Evolutionary conservation across 2,329 filamentous ascomycete genomes (phyloP).

Genomic region (Grosmannia serpens): DNA sequence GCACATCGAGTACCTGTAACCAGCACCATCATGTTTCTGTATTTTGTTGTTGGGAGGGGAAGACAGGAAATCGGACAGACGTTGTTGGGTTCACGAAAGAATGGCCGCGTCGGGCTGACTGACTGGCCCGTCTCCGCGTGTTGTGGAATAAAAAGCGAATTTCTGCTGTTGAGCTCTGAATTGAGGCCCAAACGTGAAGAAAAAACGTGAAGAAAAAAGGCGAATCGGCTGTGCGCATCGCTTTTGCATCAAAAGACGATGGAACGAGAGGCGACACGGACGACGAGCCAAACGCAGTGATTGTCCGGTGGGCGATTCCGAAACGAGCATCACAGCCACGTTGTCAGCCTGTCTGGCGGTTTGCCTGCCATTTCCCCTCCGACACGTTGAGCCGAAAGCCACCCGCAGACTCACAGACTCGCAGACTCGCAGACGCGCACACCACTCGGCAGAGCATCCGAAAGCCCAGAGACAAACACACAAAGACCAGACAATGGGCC

Average conservation of each 20-base stretch:
- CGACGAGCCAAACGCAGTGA: background rate
- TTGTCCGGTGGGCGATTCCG: background rate
- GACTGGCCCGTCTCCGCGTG: background rate
- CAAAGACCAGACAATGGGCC: conserved; percentile 1
- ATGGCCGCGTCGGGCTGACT: background rate
- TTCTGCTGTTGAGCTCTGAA: background rate
- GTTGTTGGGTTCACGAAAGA: background rate
- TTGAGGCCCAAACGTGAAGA: background rate
- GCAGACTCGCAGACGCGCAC: too few species aligned
- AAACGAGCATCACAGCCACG: background rate
- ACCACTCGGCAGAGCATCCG: background rate
- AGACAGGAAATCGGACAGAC: background rate
- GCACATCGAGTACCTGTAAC: too few species aligned
- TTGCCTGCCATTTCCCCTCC: too few species aligned
- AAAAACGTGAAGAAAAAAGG: background rate
- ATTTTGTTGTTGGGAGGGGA: background rate
- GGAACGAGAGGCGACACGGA: background rate
- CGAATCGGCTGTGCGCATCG: background rate
- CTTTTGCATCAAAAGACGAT: background rate
- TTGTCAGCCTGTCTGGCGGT: background rate
- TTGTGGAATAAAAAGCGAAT: background rate
- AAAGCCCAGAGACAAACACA: background rate
- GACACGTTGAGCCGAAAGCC: too few species aligned
- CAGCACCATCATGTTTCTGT: too few species aligned
- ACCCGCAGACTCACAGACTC: too few species aligned